Percentiles rank a stretch among this genome's conserved stretches.
Evolutionary conservation across 352 stramenopile genomes (phyloP).

Genomic region (Phytopythium mirpurense): DNA sequence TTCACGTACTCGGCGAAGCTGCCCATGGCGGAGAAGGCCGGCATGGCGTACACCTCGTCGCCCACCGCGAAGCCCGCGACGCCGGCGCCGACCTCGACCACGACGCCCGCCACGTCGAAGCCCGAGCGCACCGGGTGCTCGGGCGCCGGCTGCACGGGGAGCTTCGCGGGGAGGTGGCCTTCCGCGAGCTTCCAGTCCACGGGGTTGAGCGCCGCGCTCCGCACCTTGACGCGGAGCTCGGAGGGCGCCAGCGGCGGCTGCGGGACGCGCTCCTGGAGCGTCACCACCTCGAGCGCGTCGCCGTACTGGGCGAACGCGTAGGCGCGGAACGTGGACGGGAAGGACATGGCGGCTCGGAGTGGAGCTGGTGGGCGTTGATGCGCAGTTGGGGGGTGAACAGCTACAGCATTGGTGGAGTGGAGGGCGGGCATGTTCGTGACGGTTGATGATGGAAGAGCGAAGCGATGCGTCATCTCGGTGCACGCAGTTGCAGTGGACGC

Average conservation of each 20-base stretch:
- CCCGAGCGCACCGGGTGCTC: slow-evolving; percentile 31
- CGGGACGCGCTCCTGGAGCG: slow-evolving; percentile 13
- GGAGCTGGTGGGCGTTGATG: too few species aligned
- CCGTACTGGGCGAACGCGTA: slow-evolving; percentile 21
- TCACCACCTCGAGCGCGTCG: slow-evolving; percentile 18
- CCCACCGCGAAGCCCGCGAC: slow-evolving; percentile 19
- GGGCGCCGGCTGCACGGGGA: too few species aligned
- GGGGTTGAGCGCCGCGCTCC: slow-evolving; percentile 23
- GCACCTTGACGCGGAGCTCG: slow-evolving; percentile 28
- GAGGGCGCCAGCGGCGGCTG: slow-evolving; percentile 13
- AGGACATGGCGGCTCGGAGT: too few species aligned
- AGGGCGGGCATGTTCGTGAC: too few species aligned
- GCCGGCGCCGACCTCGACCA: slow-evolving; percentile 23
- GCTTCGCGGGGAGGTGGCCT: neutral
- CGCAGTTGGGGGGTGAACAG: too few species aligned
- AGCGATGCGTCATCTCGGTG: too few species aligned
- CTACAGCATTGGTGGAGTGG: too few species aligned
- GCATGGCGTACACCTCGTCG: slow-evolving; percentile 27
- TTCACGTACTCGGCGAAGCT: slow-evolving; percentile 38
- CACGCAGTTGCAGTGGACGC: too few species aligned
- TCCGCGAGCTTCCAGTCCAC: slow-evolving; percentile 22
- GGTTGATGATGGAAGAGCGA: too few species aligned
- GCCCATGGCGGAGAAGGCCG: neutral
- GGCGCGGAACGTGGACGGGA: neutral
- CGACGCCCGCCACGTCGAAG: slow-evolving; percentile 27